Evolutionary conservation across 441 rosid genomes (phyloP).

Genomic region (Geranium incanum): DNA sequence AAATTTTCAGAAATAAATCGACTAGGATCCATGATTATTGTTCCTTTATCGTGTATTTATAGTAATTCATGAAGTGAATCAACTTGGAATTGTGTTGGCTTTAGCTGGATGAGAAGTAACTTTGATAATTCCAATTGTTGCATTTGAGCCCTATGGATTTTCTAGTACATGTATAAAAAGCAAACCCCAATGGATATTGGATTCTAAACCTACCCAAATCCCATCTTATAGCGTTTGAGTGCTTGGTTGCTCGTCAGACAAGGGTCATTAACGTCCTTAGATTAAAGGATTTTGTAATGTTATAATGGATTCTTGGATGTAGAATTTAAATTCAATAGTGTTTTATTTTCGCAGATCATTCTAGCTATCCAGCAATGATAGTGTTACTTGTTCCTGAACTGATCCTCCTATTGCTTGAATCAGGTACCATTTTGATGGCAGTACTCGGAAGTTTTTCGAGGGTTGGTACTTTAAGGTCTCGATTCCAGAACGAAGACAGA

Average conservation of each 20-base stretch:
- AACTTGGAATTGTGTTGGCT: not conserved
- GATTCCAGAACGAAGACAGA: slow-evolving; percentile 72
- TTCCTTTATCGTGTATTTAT: too few species aligned
- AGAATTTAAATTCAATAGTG: not conserved
- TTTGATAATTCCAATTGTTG: not conserved
- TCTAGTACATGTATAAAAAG: not conserved
- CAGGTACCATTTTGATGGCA: slow-evolving; percentile 93
- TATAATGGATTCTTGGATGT: not conserved
- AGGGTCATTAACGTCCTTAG: not conserved
- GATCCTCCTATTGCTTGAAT: not conserved
- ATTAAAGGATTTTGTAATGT: not conserved
- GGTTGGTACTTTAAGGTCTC: slow-evolving; percentile 95
- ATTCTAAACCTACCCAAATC: not conserved
- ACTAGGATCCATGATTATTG: not conserved
- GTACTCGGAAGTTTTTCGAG: slow-evolving; percentile 59
- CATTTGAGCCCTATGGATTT: not conserved
- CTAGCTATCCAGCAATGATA: not conserved
- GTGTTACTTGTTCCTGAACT: not conserved
- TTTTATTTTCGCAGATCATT: not conserved
- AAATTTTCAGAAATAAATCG: not conserved
- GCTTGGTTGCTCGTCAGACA: not conserved
- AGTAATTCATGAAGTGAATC: not conserved
- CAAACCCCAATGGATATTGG: not conserved
- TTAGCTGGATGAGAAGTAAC: not conserved
- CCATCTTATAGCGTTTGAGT: not conserved